phyloP scores from a whole-genome alignment of 2,329 filamentous ascomycete species.

The Trichothecium roseum region DNA sequence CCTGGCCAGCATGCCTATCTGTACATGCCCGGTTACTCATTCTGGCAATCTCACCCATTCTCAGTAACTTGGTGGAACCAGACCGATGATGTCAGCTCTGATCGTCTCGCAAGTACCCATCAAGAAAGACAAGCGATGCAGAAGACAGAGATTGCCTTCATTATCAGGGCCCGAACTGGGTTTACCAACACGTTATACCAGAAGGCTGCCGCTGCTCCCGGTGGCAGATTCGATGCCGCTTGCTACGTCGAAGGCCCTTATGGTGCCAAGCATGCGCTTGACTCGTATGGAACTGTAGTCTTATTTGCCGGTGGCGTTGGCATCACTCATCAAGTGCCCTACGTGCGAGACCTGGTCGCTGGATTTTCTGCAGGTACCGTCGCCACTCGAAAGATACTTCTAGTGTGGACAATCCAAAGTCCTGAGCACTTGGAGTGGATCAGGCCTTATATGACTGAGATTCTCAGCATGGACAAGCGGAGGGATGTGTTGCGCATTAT shows the following conservation, averaged over 20 bases:
- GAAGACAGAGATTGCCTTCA: conserved; percentile 58
- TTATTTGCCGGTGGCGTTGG: conserved; percentile 74
- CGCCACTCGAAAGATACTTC: conserved; percentile 58
- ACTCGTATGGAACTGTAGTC: conserved; percentile 69
- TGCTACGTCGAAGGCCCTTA: conserved; percentile 71
- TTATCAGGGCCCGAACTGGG: conserved; percentile 64
- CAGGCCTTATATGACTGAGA: conserved; percentile 73
- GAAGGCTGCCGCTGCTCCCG: conserved; percentile 50
- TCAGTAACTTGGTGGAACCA: conserved; percentile 71
- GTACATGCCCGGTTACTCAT: conserved; percentile 62
- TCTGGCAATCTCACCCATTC: conserved; percentile 71
- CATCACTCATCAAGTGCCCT: conserved; percentile 69
- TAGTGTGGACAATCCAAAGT: conserved; percentile 72
- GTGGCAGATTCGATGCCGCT: conserved; percentile 49
- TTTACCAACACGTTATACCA: conserved; percentile 63
- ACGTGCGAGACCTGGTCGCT: conserved; percentile 60
- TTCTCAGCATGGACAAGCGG: conserved; percentile 63
- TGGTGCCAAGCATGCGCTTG: conserved; percentile 58
- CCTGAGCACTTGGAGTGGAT: conserved; percentile 79
- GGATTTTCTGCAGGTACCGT: conserved; percentile 60
- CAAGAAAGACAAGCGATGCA: conserved; percentile 48
- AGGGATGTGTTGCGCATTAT: conserved; percentile 66
- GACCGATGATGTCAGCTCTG: conserved; percentile 35
- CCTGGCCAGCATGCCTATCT: conserved; percentile 73
- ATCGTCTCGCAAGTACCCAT: conserved; percentile 48